These are phyloP conservation scores for Termitomyces titanicus DNA, from an alignment of 768 basidiomycete species.

Conservation along the genomic window DNA sequence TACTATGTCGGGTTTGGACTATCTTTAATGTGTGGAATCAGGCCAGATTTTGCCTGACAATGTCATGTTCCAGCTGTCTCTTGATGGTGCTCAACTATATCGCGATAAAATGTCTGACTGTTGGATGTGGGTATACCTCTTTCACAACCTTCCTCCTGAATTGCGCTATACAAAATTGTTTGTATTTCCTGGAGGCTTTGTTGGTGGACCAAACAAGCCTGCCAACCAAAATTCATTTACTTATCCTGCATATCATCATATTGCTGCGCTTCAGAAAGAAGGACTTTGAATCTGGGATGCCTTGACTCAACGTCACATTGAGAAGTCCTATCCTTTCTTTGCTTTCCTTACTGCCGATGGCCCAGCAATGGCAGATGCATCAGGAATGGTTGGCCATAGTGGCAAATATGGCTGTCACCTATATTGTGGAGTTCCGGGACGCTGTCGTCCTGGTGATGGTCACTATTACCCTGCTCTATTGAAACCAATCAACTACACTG, in stretches of 20 bases:
- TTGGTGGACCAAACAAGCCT: not conserved
- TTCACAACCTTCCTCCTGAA: too few species aligned
- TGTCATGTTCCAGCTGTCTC: too few species aligned
- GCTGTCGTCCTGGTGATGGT: not conserved
- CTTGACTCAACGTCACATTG: not conserved
- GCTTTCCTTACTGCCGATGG: constrained; percentile 12
- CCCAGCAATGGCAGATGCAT: too few species aligned
- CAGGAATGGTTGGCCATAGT: too few species aligned
- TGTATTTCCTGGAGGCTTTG: not conserved
- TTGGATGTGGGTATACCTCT: too few species aligned
- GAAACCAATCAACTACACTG: not conserved
- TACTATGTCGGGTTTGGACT: too few species aligned
- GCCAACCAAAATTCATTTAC: not conserved
- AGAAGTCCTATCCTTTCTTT: constrained; percentile 14
- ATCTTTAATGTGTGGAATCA: too few species aligned
- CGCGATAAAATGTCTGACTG: too few species aligned
- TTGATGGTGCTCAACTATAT: too few species aligned
- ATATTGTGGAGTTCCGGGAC: constrained; percentile 18
- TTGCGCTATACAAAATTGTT: too few species aligned
- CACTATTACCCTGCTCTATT: not conserved
- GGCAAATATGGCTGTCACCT: too few species aligned
- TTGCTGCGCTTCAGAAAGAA: constrained; percentile 14
- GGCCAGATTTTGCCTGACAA: too few species aligned
- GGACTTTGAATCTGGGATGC: constrained; percentile 21
- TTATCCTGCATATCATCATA: not conserved